A percentile compares a stretch with the other conserved stretches of the same genome.
Evolutionary conservation across 495 filamentous ascomycete species (phyloP).

Genomic region (Neurospora sp.): DNA sequence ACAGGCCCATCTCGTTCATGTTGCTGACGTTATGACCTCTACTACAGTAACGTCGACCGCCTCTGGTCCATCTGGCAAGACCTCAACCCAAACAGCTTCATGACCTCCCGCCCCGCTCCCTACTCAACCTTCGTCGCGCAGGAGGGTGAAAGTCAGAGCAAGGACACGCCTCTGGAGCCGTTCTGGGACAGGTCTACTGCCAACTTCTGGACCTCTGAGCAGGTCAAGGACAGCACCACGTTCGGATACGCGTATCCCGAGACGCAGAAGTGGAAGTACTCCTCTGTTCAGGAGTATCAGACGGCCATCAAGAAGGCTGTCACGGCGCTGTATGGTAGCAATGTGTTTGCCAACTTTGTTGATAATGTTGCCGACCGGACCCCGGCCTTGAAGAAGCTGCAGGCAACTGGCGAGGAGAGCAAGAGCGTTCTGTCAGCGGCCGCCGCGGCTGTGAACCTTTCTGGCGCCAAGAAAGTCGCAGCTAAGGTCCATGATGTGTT

Average conservation of each 20-base stretch:
- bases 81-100: slow-evolving; percentile 47
- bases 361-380: slow-evolving; percentile 7
- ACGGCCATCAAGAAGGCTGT: slow-evolving; percentile 7
- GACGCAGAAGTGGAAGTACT: slow-evolving; percentile 24
- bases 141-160: slow-evolving; percentile 26
- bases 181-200: slow-evolving; percentile 31
- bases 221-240: slow-evolving; percentile 24
- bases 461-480: not conserved
- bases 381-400: not conserved
- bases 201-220: slow-evolving; percentile 37
- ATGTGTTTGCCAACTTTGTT: slow-evolving; percentile 15
- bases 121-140: slow-evolving; percentile 42
- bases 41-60: slow-evolving; percentile 46
- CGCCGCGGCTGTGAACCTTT: not conserved
- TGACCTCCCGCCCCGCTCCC: slow-evolving; percentile 36
- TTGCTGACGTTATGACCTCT: not conserved
- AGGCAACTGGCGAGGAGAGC: not conserved
- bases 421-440: not conserved
- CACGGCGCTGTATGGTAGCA: slow-evolving; percentile 15
- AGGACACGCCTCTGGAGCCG: slow-evolving; percentile 30
- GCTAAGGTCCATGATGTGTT: not conserved
- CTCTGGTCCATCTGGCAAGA: slow-evolving; percentile 63
- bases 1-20: not conserved
- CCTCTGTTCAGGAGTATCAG: slow-evolving; percentile 6
- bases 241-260: slow-evolving; percentile 55